Base-by-base conservation (phyloP, 2,329 filamentous ascomycete genomes). In the Thermomyces lanuginosus region DNA sequence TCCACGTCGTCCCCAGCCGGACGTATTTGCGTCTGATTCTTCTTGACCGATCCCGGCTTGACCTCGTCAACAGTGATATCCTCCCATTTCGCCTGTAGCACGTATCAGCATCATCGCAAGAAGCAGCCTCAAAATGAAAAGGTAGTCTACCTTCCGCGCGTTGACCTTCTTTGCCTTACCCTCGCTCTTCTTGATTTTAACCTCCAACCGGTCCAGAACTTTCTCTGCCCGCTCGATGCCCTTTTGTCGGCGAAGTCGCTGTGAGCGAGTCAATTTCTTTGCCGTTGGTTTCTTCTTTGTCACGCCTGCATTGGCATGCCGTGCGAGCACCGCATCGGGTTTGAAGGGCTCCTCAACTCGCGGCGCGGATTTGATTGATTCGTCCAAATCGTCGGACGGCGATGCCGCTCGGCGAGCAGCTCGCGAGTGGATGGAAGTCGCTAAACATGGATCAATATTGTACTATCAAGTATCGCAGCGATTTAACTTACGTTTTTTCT, bases 391-490 rank as follows among this genome's bases (percentile, higher is more conserved):
- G 35, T 65, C 48, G 28, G 63, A 62, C 11, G 68, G 69, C 4
- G 65, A 68, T 28, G 53, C 57, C 34, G 60, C 67, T 39, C 69
- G 60, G 36, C 67, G 62, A 19, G 66, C 66, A 29, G 69, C 67
- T 30, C 69, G 66, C 26, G 69, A 72, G 42, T 66, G 65, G 9
- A 58, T 37, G 2, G 65, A 64, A 25, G 59, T 53, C 32, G 57
- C 66, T 71, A 34, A 12, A 19, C 24, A 38, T 33, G 36, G 37
- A 27, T 21, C 20, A 14, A 17, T n/a, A 9, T 13, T 28, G 19
- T 15, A n/a, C 23, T 34, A 16, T 5, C n/a, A 4, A 12, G 11
- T 8, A 15, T 4, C 8, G 8, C 11, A 2, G 14, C 10, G 8
- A 14, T 16, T 31, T 29, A 35, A 44, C 43, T 43, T 36, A 43